Percentiles rank a stretch among this genome's conserved stretches.
phyloP scores from a whole-genome alignment of 768 basidiomycete species.

The Serendipita indica region DNA sequence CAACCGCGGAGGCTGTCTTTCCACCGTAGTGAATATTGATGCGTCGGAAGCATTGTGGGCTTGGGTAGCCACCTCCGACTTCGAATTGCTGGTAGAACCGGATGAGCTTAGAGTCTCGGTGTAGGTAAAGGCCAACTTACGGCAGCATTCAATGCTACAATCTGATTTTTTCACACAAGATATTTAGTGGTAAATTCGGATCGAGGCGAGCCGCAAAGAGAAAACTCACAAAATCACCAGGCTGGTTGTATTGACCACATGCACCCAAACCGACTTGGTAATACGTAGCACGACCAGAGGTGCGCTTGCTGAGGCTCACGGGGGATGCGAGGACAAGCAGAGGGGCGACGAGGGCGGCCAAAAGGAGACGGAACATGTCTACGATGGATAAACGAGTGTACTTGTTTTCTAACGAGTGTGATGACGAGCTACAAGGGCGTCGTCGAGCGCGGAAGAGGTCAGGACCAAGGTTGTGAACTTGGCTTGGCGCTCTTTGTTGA shows the following conservation, averaged over 20 bases:
- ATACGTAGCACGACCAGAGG: conserved; percentile 38
- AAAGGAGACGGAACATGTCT: conserved; percentile 21
- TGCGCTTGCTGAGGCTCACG: conserved; percentile 31
- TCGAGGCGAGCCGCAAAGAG: not conserved
- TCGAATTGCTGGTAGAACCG: conserved; percentile 22
- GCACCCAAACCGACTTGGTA: conserved; percentile 49
- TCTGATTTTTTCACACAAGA: conserved; percentile 25
- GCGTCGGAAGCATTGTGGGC: conserved; percentile 43
- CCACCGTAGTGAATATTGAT: conserved; percentile 51
- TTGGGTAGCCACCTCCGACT: conserved; percentile 47
- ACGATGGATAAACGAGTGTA: too few species aligned
- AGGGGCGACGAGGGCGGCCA: conserved; percentile 23
- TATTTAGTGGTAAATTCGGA: not conserved
- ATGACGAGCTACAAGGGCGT: too few species aligned
- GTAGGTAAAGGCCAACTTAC: not conserved
- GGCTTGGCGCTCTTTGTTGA: too few species aligned
- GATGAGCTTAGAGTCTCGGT: not conserved
- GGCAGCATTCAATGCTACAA: conserved; percentile 37
- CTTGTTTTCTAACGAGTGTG: too few species aligned
- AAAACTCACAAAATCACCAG: conserved; percentile 31
- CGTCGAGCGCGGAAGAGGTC: too few species aligned
- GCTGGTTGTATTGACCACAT: conserved; percentile 31
- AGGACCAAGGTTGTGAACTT: too few species aligned
- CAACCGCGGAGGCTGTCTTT: conserved; percentile 39
- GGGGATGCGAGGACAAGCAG: conserved; percentile 19